A percentile compares a stretch with the other conserved stretches of the same genome.
Conservation (phyloP, 306 rosid species). For the Boehmeria nivea region DNA sequence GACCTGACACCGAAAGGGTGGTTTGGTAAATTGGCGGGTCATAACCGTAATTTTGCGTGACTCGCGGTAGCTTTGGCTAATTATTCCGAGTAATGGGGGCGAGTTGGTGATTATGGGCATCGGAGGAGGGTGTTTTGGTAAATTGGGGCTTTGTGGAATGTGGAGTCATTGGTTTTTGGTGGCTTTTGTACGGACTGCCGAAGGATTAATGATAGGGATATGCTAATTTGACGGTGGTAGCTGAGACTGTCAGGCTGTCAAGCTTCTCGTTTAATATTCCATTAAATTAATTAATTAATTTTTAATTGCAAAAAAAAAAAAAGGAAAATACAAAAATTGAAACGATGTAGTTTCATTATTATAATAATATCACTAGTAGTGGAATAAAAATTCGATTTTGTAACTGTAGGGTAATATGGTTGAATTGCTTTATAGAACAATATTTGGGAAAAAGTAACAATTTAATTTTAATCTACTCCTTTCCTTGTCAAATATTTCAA, state of each 20-base stretch:
- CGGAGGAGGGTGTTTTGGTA: slow-evolving; percentile 28
- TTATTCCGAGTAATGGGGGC: neutral
- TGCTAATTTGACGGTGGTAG: slow-evolving; percentile 15
- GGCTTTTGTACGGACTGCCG: neutral
- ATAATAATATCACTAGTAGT: neutral
- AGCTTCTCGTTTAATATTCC: neutral
- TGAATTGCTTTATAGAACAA: neutral
- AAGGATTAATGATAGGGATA: neutral
- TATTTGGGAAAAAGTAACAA: no score
- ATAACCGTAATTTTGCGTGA: slow-evolving; percentile 40
- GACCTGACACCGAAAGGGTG: neutral
- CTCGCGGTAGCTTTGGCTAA: slow-evolving; percentile 7
- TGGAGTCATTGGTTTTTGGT: neutral
- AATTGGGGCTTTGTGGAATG: neutral
- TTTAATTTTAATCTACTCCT: neutral
- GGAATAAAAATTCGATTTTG: no score
- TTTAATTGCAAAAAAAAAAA: neutral
- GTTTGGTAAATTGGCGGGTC: slow-evolving; percentile 23
- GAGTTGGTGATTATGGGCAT: slow-evolving; percentile 10
- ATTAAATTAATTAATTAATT: neutral
- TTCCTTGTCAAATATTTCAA: neutral
- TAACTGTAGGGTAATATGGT: neutral
- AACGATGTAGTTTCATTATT: no score
- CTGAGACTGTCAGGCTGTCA: neutral
- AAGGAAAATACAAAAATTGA: neutral